Base-by-base conservation (phyloP, 345 rosid species). In the Triadica sebifera region DNA sequence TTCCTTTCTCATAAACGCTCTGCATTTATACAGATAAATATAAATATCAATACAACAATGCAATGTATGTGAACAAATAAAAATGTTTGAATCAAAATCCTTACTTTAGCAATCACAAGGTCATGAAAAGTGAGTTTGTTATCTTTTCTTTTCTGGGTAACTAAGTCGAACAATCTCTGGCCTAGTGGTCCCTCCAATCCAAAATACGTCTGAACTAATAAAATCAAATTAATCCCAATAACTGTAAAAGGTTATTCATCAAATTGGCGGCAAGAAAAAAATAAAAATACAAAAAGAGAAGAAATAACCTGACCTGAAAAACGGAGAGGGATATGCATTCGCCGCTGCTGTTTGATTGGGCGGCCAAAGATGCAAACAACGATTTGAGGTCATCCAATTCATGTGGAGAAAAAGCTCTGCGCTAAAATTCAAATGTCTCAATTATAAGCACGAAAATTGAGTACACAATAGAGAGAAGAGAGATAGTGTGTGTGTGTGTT, bases 1-100 rank as follows among this genome's bases (percentile, higher is more conserved):
- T 81, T 75, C 97, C 98, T 80, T 92, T 92, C 85, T 88, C 95
- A 63, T 91, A 94, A 68, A 84, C 78, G 12, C 89, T 93, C 97
- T 92, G 82, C 74, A 76, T 15, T 62, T 20, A 49, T 12, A 55
- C 68, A 71, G 71, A 47, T 62, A 53, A 68, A 52, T 29, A 9
- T 25, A 1, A 19, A 58, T 5, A 12, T 12, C 25, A 56, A 46
- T 11, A 49, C 6, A 39, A 41, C 6, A 38, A 22, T 2, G 10
- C 56, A 65, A 3, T 52, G 10, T 24, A 39, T 38, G 13, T 7
- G 3, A 34, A 46, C 3, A 57, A 12, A 29, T 13, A 7, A 37
- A 63, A 49, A 50, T 29, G 5, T 12, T 51, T 19, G 12, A 67
- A 77, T 34, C 9, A 29, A 5, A 60, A 73, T 43, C 51, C 87